Evolutionary conservation across 805 yeast species (phyloP), one percentile per base, ranked within the genome.

Genomic region (Yamadazyma nakazawae): DNA sequence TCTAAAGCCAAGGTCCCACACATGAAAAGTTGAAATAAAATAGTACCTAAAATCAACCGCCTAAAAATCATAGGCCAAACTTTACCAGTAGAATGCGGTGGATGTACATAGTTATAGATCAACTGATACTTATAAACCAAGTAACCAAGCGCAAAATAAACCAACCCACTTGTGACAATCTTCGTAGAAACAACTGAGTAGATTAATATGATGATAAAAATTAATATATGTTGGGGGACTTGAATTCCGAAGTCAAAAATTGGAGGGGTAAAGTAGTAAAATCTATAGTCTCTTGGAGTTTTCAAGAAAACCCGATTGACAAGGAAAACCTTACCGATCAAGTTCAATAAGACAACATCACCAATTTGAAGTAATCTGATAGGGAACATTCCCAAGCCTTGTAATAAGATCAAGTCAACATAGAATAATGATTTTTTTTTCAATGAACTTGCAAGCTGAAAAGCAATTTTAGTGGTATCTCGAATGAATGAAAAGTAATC

Each of bases 371-470:
- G 63, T 36, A 80, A 64, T 45, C 78, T 72, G 37, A 79, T 76
- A 3, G 84, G 84, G 54, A 80, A 78, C 82, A 81, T 78, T 1
- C 81, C 81, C 43, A 81, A 56, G 0, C 90, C 94, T 61, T 86
- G 94, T 47, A 85, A 73, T 18, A 85, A 68, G 48, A 85, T 85
- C 63, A 80, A 70, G 57, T 80, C 81, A 43, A 75, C 79, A 52
- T 80, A 80, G 54, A 80, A 80, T 39, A 80, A 63, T 2, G 82
- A 76, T 32, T 78, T 62, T 36, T 73, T 68, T 56, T 76, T 77
- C 45, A 80, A 67, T 1, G 83, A 78, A 11, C 69, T 64, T 5
- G 84, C 84, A 48, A 80, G 59, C 45, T 77, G 73, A 46, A 74
- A 78, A 0, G 84, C 84, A 47, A 80, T 77, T 57, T 75, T 76